Base-by-base conservation (phyloP, 768 basidiomycete genomes). In the Antrodiella citrinella region DNA sequence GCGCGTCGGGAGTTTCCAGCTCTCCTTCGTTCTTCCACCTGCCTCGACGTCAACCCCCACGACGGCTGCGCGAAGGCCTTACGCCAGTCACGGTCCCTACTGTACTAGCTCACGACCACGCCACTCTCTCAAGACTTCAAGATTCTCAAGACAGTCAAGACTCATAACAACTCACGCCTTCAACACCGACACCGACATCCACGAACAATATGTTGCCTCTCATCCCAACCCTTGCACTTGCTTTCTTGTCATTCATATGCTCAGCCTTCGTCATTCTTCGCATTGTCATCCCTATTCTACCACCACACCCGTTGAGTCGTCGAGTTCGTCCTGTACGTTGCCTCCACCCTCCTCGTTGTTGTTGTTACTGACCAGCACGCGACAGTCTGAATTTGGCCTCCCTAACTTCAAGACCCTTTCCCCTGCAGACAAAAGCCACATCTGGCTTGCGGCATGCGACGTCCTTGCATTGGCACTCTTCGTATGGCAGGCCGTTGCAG, bases 221-320 rank as follows among this genome's bases (percentile, higher is more conserved):
- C 63, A 66, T 82, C 65, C 78, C 80, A 39, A 72, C 82, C 48
- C 70, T 89, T 59, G 74, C 74, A 44, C 77, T 88, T 59, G 78
- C 79, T 66, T 75, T 88, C 62, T 51, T 84, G 58, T 87, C 86
- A 48, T 84, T 88, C 70, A 63, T 80, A 61, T 76, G 75, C 62
- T 87, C 86, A 43, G 81, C 75, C 60, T 87, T 86, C 60, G 75
- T 86, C 59, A 78, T 89, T 67, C 78, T 87, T 61, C 82, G 82
- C 63, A 82, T 86, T 63, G 62, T 87, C 60, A 72, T 86, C 62
- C 84, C 86, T 52, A 81, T 87, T 63, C 64, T 89, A 50, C 86
- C 85, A 22, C 84, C 84, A 47, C 76, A 80, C 57, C 81, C 83
- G 22, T 70, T 86, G 63, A 86, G 83, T 65, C 77, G 78, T 70